Evolutionary conservation across 2,329 filamentous ascomycete species (phyloP), one percentile per base, ranked within the genome.

Genomic region (Xylariaceae sp.): DNA sequence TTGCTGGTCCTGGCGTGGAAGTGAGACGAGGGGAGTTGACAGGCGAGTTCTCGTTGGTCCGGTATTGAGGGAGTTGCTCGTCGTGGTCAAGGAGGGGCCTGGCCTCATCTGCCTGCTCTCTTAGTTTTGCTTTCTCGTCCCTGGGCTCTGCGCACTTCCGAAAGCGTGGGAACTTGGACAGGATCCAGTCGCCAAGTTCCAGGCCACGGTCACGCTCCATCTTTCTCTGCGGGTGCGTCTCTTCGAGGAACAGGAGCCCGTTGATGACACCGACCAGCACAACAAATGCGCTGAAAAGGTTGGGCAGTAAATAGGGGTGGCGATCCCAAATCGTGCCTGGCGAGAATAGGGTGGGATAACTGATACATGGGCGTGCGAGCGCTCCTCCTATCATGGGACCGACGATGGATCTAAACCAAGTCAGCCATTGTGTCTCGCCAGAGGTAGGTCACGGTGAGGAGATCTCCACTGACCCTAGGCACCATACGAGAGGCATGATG

Each of bases 401-500:
- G 51, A 96, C 73, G 54, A 97, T 95, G 18, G 90, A 95, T 53
- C 83, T 87, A 54, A 54, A 59, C 51, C 13, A 42, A 53, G 60
- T 47, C 62, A 57, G 40, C 21, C 28, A 38, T n/a, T n/a, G n/a
- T n/a, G n/a, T n/a, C n/a, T n/a, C n/a, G n/a, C n/a, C n/a, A n/a
- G n/a, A n/a, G n/a, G n/a, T n/a, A n/a, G n/a, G n/a, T n/a, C n/a
- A n/a, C n/a, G n/a, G n/a, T n/a, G n/a, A n/a, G n/a, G n/a, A n/a
- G n/a, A n/a, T n/a, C n/a, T n/a, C 64, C 70, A 66, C 71, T 66
- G 70, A 87, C 72, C 92, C 92, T 57, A 98, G 74, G 59, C 89
- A 96, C 92, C 92, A 98, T 17, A 97, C 87, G 60, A 95, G 88
- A 5, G 92, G 92, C 88, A 98, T 96, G 52, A 97, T 89, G 9